Conservation (phyloP, 2,329 filamentous ascomycete species). For the Aspergillus glaucus region DNA sequence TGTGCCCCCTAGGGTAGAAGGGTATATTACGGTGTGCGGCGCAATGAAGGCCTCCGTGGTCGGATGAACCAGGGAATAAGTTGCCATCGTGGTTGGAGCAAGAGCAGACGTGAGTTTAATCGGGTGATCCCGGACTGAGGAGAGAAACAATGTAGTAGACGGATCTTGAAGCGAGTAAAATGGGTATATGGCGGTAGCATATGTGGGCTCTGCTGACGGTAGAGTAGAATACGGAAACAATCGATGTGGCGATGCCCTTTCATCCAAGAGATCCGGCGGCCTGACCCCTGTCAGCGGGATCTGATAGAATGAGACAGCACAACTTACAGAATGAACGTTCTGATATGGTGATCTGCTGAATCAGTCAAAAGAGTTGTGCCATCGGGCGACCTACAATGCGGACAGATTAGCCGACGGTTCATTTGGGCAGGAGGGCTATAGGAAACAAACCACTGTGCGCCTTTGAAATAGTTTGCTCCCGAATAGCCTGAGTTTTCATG, state of each 20-base stretch:
- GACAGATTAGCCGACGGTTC: conserved; percentile 1
- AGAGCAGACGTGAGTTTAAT: conserved; percentile 53
- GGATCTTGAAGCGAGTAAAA: conserved; percentile 48
- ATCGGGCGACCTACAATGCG: conserved; percentile 43
- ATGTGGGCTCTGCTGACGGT: conserved; percentile 44
- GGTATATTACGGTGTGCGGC: conserved; percentile 52
- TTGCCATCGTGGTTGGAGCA: conserved; percentile 41
- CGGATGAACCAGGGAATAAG: conserved; percentile 50
- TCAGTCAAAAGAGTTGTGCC: conserved; percentile 53
- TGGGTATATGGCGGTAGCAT: conserved; percentile 51
- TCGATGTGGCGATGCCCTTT: conserved; percentile 23
- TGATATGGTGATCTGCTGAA: conserved; percentile 45
- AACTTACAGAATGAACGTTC: conserved; percentile 49
- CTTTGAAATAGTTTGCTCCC: conserved; percentile 39
- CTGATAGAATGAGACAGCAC: background rate
- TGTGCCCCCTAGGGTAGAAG: conserved; percentile 36
- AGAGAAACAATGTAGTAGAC: conserved; percentile 45
- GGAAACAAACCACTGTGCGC: conserved; percentile 37
- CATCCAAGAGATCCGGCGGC: conserved; percentile 45
- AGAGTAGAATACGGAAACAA: conserved; percentile 44
- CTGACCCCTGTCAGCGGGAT: conserved; percentile 19
- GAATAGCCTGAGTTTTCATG: background rate
- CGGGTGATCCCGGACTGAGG: conserved; percentile 49
- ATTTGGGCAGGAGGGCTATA: background rate
- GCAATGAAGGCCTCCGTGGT: conserved; percentile 53